These are phyloP conservation scores for Penicillium riverlandense DNA, from an alignment of 495 filamentous ascomycete genomes.

Conservation along the genomic window DNA sequence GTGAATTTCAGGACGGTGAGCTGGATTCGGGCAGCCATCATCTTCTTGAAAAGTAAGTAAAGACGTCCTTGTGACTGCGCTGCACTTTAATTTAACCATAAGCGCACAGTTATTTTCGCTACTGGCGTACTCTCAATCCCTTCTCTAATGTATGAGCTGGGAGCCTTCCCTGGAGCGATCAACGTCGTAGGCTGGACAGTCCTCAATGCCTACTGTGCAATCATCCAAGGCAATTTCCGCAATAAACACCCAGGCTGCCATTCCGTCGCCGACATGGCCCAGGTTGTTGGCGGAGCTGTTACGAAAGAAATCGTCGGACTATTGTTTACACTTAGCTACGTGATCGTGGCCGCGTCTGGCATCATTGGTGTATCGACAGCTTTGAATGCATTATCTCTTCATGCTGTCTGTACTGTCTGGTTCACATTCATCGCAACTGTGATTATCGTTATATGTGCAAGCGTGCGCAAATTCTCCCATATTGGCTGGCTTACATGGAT, in stretches of 20 bases:
- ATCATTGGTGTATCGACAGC: slow-evolving; percentile 44
- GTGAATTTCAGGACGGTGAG: slow-evolving; percentile 52
- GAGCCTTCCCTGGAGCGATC: slow-evolving; percentile 51
- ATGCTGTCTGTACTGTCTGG: slow-evolving; percentile 42
- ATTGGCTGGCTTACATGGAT: slow-evolving; percentile 41
- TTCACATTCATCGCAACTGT: slow-evolving; percentile 45
- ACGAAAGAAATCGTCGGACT: slow-evolving; percentile 35
- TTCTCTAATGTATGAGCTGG: slow-evolving; percentile 51
- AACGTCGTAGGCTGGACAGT: slow-evolving; percentile 53
- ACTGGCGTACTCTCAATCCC: slow-evolving; percentile 58
- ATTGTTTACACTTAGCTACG: slow-evolving; percentile 40
- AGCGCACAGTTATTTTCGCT: slow-evolving; percentile 34
- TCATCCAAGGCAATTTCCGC: slow-evolving; percentile 33
- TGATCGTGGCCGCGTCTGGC: slow-evolving; percentile 40
- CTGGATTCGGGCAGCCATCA: slow-evolving; percentile 49
- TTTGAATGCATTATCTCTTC: slow-evolving; percentile 42
- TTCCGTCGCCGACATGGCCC: slow-evolving; percentile 60
- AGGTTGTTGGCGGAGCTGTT: slow-evolving; percentile 53
- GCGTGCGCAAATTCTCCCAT: slow-evolving; percentile 32
- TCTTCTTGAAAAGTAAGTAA: slow-evolving; percentile 44
- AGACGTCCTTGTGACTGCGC: not conserved
- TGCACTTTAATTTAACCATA: not conserved
- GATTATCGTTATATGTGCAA: slow-evolving; percentile 50
- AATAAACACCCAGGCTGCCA: slow-evolving; percentile 31
- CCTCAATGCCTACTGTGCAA: slow-evolving; percentile 47